Conservation (phyloP, 768 basidiomycete species). For the Pholiota molesta region DNA sequence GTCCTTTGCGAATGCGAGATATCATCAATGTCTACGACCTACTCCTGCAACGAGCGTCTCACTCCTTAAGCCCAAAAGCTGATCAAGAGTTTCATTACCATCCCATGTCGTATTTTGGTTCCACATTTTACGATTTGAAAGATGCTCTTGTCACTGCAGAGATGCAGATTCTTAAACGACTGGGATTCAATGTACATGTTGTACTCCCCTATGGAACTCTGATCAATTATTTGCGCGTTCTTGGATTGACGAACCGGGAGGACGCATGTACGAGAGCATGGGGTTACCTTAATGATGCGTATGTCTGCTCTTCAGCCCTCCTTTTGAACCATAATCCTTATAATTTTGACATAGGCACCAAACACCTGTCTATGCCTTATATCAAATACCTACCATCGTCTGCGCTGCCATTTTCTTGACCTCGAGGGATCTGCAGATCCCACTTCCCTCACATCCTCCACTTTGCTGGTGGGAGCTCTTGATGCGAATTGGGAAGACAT, state of each 20-base stretch:
- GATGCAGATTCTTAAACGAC: constrained; percentile 96
- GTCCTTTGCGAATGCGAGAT: constrained; percentile 88
- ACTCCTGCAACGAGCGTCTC: constrained; percentile 73
- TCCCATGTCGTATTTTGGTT: constrained; percentile 89
- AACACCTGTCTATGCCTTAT: constrained; percentile 89
- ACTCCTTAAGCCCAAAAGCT: constrained; percentile 42
- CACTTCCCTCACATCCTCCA: constrained; percentile 71
- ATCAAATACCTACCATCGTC: constrained; percentile 88
- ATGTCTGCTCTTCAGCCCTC: constrained; percentile 33
- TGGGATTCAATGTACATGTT: constrained; percentile 94
- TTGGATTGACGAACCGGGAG: constrained; percentile 78
- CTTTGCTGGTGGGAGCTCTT: constrained; percentile 94
- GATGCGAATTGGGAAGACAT: constrained; percentile 91
- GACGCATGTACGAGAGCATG: constrained; percentile 80
- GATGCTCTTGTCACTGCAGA: constrained; percentile 93
- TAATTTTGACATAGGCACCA: constrained; percentile 64
- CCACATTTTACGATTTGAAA: constrained; percentile 91
- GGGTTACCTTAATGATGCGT: constrained; percentile 98
- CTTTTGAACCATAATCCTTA: background rate
- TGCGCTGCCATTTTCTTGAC: constrained; percentile 87
- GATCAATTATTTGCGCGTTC: constrained; percentile 90
- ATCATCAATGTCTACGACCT: constrained; percentile 94
- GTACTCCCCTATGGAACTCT: constrained; percentile 93
- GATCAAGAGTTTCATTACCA: constrained; percentile 62
- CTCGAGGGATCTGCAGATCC: constrained; percentile 67